Percentiles rank a stretch among this genome's conserved stretches.
Conservation (phyloP, 2,329 filamentous ascomycete genomes). For the Didymella sp. region DNA sequence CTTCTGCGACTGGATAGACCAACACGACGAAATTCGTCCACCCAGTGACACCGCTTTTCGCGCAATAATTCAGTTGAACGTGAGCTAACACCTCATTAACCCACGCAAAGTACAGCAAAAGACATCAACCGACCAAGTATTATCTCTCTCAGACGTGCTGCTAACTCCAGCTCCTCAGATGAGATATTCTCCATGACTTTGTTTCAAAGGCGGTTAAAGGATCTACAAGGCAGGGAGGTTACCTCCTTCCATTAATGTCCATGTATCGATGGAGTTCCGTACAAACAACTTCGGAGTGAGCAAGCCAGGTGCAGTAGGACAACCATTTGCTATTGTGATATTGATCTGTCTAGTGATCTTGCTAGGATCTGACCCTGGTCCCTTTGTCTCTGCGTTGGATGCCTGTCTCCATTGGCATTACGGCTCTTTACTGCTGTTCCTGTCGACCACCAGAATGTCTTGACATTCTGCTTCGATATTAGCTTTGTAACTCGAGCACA, state of each 20-base stretch:
- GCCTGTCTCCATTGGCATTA: background rate
- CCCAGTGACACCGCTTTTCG: background rate
- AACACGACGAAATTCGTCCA: background rate
- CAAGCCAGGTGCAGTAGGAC: background rate
- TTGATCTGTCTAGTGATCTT: too few relatives aligned
- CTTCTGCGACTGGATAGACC: background rate
- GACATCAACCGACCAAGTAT: background rate
- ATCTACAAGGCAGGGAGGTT: too few relatives aligned
- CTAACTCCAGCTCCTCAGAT: background rate
- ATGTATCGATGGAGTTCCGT: too few relatives aligned
- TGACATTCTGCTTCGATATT: background rate
- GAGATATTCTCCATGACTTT: background rate
- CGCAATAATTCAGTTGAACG: background rate
- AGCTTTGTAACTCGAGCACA: background rate
- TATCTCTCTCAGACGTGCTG: background rate
- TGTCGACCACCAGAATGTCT: background rate
- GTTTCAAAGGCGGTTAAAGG: too few relatives aligned
- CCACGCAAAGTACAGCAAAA: background rate
- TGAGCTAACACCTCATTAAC: background rate
- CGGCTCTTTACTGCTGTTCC: background rate
- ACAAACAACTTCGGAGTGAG: too few relatives aligned
- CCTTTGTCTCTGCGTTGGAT: too few relatives aligned
- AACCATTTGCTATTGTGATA: background rate
- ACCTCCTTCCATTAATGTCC: too few relatives aligned
- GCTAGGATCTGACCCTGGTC: too few relatives aligned